Evolutionary conservation across 2,329 filamentous ascomycete species (phyloP).

Genomic region (Diaporthe humulicola): DNA sequence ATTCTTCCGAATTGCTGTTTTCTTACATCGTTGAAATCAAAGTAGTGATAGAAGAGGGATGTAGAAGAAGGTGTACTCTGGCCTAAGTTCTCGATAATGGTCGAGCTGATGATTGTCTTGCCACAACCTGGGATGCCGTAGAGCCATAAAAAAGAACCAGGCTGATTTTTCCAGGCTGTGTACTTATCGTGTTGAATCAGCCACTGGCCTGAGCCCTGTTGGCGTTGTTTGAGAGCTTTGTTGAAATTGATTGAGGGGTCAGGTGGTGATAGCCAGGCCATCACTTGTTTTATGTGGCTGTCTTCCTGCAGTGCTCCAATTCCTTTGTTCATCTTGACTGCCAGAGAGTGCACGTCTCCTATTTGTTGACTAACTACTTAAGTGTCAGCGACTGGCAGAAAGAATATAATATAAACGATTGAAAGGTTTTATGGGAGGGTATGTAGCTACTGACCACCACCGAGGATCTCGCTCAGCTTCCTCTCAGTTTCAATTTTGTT

Average conservation of each 20-base stretch:
- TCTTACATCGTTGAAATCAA: neutral
- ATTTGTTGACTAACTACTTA: too few relatives aligned
- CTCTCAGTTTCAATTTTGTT: too few relatives aligned
- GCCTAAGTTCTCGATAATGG: neutral
- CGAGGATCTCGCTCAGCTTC: too few relatives aligned
- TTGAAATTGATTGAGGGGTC: neutral
- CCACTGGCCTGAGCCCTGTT: neutral
- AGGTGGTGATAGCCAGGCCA: neutral
- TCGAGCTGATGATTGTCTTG: neutral
- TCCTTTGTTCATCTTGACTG: neutral
- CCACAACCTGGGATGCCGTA: neutral
- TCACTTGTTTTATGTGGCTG: neutral
- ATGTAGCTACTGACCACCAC: too few relatives aligned
- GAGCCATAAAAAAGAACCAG: neutral
- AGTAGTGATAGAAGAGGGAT: neutral
- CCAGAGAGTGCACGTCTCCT: too few relatives aligned
- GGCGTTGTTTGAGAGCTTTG: neutral
- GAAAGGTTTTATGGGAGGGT: too few relatives aligned
- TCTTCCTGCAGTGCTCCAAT: neutral
- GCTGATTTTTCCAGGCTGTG: neutral
- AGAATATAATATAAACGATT: too few relatives aligned
- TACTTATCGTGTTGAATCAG: neutral
- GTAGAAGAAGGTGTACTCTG: too few relatives aligned
- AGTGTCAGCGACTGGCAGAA: too few relatives aligned
- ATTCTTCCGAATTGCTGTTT: neutral